Conservation (phyloP, 495 filamentous ascomycete genomes). For the Pseudoneurospora amorphoporcata region DNA sequence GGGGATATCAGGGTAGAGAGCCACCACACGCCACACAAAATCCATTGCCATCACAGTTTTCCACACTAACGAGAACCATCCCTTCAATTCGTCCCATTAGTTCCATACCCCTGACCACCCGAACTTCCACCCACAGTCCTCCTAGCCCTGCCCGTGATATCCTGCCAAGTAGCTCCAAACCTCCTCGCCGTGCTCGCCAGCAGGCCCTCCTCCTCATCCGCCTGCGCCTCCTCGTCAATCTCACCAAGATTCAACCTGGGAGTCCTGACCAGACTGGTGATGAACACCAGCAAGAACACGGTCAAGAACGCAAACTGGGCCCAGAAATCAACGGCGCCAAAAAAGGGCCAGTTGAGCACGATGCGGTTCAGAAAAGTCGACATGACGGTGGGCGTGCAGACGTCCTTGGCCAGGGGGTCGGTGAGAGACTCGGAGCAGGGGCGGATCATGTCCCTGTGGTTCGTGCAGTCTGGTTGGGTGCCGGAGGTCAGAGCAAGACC, state of each 20-base stretch:
- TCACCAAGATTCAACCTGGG: constrained; percentile 64
- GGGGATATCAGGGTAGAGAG: neutral
- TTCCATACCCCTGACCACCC: constrained; percentile 8
- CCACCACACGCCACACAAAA: neutral
- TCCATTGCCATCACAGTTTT: neutral
- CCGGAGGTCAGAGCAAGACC: constrained; percentile 43
- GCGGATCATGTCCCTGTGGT: constrained; percentile 58
- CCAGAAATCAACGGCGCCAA: constrained; percentile 91
- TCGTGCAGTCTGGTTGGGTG: constrained; percentile 66
- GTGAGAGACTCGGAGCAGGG: constrained; percentile 68
- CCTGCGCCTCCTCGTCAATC: constrained; percentile 80
- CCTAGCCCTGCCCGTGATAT: constrained; percentile 51
- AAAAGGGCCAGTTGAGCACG: constrained; percentile 91
- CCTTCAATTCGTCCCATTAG: constrained; percentile 3
- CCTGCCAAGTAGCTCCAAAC: constrained; percentile 79
- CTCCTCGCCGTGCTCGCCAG: constrained; percentile 70
- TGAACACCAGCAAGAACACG: constrained; percentile 67
- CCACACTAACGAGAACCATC: neutral
- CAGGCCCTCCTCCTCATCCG: constrained; percentile 89
- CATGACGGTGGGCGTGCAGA: constrained; percentile 84
- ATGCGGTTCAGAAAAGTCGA: constrained; percentile 89
- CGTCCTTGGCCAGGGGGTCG: constrained; percentile 49
- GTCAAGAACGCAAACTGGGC: constrained; percentile 85
- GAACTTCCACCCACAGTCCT: neutral
- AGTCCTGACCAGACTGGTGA: constrained; percentile 66